Evolutionary conservation across 805 yeast genomes (phyloP).

Genomic region (Hermanozyma aechmeae): DNA sequence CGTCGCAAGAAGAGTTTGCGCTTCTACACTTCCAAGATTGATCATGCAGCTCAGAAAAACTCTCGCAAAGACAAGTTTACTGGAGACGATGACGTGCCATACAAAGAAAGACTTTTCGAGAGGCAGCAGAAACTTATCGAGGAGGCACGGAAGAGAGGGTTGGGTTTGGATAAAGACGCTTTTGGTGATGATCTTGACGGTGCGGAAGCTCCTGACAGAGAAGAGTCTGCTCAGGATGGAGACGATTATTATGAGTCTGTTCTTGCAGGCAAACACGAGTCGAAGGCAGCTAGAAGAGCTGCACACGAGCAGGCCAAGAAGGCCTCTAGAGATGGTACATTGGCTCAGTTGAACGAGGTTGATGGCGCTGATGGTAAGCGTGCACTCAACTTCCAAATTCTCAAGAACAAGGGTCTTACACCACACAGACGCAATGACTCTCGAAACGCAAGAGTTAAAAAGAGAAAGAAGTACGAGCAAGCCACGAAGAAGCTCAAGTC

Average conservation of each 20-base stretch:
- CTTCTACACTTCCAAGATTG: conserved; percentile 95
- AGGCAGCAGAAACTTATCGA: conserved; percentile 80
- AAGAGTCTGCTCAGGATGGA: conserved; percentile 34
- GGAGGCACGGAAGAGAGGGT: conserved; percentile 82
- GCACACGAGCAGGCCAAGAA: conserved; percentile 64
- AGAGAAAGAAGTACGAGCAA: conserved; percentile 92
- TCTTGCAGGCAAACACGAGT: conserved; percentile 35
- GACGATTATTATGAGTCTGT: conserved; percentile 52
- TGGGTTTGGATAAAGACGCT: conserved; percentile 32
- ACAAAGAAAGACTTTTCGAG: conserved; percentile 82
- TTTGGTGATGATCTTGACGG: conserved; percentile 51
- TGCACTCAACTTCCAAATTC: conserved; percentile 88
- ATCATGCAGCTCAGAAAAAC: conserved; percentile 59
- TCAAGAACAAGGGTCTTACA: conserved; percentile 94
- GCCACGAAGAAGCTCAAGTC: conserved; percentile 92
- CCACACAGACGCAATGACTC: conserved; percentile 88
- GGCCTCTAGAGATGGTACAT: conserved; percentile 79
- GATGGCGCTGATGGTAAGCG: conserved; percentile 81
- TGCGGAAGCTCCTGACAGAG: conserved; percentile 44
- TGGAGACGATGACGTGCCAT: conserved; percentile 90
- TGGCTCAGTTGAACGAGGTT: conserved; percentile 61
- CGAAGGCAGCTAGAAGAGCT: conserved; percentile 44
- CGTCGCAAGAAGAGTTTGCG: conserved; percentile 74
- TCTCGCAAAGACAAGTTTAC: conserved; percentile 42
- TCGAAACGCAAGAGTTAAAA: conserved; percentile 94